Percentiles rank a stretch among this genome's conserved stretches.
phyloP scores from a whole-genome alignment of 768 basidiomycete genomes.

The Rhodotorula paludigena region DNA sequence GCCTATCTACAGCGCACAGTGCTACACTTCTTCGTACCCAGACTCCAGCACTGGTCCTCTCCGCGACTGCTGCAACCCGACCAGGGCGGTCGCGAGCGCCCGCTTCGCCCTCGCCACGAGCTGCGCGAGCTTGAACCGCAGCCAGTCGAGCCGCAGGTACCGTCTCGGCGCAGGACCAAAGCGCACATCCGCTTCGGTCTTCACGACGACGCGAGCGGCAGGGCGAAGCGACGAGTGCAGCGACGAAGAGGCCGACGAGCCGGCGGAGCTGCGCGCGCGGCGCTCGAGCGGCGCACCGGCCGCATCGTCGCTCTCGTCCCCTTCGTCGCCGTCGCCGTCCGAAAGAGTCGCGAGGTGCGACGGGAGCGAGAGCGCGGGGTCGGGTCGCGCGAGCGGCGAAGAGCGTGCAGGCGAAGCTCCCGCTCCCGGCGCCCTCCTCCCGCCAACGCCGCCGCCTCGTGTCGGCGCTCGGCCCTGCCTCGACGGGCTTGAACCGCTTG shows the following conservation, averaged over 20 bases:
- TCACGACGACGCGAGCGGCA: neutral
- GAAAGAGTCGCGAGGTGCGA: no score
- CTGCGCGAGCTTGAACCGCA: neutral
- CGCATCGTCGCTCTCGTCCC: no score
- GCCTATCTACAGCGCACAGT: no score
- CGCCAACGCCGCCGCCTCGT: no score
- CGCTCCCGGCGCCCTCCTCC: no score
- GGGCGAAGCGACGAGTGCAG: no score
- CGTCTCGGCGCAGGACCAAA: conserved; percentile 17
- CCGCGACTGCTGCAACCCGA: neutral
- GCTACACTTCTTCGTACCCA: neutral
- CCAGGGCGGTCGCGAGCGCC: conserved; percentile 3
- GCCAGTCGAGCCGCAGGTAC: conserved; percentile 7
- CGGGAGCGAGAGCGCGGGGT: no score
- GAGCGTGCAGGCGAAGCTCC: neutral
- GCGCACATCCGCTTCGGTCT: conserved; percentile 16
- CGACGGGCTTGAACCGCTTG: neutral
- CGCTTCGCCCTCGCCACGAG: neutral
- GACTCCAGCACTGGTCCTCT: no score
- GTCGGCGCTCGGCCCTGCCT: neutral
- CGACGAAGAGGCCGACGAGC: neutral
- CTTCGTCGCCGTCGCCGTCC: no score
- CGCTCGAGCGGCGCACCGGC: no score
- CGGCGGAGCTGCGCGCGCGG: no score
- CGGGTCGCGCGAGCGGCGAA: neutral